Evolutionary conservation across 2,329 filamentous ascomycete genomes (phyloP).

Genomic region (Eutypella sp.): DNA sequence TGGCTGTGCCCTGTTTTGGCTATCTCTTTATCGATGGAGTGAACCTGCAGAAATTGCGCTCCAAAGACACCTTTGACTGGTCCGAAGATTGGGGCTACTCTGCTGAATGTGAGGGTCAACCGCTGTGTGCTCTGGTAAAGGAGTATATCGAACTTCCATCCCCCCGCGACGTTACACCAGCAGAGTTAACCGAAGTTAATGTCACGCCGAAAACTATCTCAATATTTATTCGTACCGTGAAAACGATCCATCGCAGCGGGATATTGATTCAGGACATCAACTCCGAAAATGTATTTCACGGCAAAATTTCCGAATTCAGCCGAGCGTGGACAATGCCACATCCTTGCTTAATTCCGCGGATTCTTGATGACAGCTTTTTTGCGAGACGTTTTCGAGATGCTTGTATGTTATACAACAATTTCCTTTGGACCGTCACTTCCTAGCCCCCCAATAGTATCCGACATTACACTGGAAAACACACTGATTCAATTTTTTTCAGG

Average conservation of each 20-base stretch:
- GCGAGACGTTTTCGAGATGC: neutral
- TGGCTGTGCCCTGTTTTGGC: constrained; percentile 1
- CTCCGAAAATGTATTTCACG: neutral
- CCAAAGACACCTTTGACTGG: constrained; percentile 1
- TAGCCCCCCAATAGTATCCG: neutral
- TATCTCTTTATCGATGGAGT: constrained; percentile 1
- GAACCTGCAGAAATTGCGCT: neutral
- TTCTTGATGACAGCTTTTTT: too few species aligned
- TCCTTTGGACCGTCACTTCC: neutral
- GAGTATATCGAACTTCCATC: neutral
- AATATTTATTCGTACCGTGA: neutral
- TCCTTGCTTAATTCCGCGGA: constrained; percentile 1
- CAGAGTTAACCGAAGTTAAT: neutral
- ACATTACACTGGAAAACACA: neutral
- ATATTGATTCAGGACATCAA: constrained; percentile 1
- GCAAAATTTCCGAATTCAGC: constrained; percentile 6
- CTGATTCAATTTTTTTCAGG: neutral
- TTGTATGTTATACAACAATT: neutral
- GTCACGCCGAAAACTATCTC: neutral
- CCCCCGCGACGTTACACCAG: neutral
- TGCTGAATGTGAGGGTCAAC: neutral
- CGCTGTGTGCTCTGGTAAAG: constrained; percentile 1
- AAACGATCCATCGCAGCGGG: neutral
- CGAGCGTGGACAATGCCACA: constrained; percentile 4
- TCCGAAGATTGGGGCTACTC: constrained; percentile 2